Evolutionary conservation across 208 protist genomes (phyloP).

Genomic region (Acanthamoeba lenticulata): DNA sequence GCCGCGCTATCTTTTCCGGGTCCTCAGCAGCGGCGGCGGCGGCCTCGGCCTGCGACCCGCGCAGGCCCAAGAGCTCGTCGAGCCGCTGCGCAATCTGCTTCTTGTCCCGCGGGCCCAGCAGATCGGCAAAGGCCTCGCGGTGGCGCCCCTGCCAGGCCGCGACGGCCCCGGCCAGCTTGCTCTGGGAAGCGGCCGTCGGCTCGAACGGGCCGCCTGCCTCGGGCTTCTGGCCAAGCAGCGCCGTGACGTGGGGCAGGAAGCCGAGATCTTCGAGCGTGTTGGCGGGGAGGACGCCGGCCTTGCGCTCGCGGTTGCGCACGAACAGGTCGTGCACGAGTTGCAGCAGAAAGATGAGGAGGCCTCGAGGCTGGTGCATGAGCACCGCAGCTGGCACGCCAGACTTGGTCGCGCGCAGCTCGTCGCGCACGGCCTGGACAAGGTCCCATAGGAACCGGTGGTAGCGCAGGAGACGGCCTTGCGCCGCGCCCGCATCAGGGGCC

Average conservation of each 20-base stretch:
- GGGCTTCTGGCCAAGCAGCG: neutral
- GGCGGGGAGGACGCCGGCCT: neutral
- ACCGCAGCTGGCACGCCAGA: neutral
- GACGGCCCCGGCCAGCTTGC: neutral
- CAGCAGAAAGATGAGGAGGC: neutral
- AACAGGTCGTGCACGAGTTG: neutral
- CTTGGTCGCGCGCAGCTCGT: neutral
- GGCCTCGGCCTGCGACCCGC: neutral
- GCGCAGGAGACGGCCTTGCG: neutral
- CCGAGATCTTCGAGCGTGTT: neutral
- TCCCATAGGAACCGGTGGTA: neutral
- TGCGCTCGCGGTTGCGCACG: neutral
- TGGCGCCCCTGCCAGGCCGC: neutral
- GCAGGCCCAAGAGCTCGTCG: conserved; percentile 19
- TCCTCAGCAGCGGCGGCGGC: neutral
- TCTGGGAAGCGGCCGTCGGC: neutral
- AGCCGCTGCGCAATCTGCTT: neutral
- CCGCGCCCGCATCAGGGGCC: neutral
- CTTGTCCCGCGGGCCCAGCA: neutral
- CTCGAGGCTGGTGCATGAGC: neutral
- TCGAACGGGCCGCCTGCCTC: neutral
- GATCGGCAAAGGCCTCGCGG: neutral
- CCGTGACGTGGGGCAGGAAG: neutral
- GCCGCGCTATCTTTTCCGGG: neutral
- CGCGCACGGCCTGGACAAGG: neutral